Percentiles rank a stretch among this genome's conserved stretches.
These are phyloP conservation scores for Spizellomyces sp. DNA, from an alignment of 192 early-diverging fungal species.

Conservation along the genomic window DNA sequence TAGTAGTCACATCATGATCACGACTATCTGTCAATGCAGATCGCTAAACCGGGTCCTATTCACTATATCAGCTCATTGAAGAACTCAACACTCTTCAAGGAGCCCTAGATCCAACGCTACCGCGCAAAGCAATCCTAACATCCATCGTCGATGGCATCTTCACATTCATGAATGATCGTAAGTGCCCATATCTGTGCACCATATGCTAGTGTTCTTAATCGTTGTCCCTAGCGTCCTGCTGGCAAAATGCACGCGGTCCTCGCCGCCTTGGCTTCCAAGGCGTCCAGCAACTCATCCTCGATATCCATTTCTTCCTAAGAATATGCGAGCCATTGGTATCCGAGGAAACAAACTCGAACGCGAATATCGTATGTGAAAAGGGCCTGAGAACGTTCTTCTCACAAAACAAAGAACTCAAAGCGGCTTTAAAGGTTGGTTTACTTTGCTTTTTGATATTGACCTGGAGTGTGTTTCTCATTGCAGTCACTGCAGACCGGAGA, in stretches of 20 bases:
- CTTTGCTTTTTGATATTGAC: constrained; percentile 18
- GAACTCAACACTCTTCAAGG: constrained; percentile 17
- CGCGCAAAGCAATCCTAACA: constrained; percentile 7
- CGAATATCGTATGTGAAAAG: constrained; percentile 54
- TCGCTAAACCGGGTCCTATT: background rate
- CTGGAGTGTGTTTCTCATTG: background rate
- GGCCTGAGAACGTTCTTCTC: constrained; percentile 49
- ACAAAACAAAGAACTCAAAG: constrained; percentile 38
- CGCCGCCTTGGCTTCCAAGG: constrained; percentile 54
- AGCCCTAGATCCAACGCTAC: constrained; percentile 19
- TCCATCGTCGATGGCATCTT: constrained; percentile 25
- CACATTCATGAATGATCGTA: constrained; percentile 23
- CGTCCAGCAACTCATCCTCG: constrained; percentile 58
- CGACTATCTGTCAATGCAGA: background rate
- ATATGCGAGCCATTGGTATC: constrained; percentile 41
- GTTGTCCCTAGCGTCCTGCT: background rate
- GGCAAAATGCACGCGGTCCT: background rate
- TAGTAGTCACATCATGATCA: background rate
- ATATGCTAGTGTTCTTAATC: background rate
- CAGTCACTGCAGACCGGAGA: constrained; percentile 39
- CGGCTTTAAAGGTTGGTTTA: constrained; percentile 45
- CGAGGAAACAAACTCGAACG: constrained; percentile 37
- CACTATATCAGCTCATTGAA: constrained; percentile 17
- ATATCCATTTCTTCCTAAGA: constrained; percentile 57
- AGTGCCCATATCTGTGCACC: background rate